Evolutionary conservation across 768 basidiomycete genomes (phyloP).

Genomic region (Psilocybe sp.): DNA sequence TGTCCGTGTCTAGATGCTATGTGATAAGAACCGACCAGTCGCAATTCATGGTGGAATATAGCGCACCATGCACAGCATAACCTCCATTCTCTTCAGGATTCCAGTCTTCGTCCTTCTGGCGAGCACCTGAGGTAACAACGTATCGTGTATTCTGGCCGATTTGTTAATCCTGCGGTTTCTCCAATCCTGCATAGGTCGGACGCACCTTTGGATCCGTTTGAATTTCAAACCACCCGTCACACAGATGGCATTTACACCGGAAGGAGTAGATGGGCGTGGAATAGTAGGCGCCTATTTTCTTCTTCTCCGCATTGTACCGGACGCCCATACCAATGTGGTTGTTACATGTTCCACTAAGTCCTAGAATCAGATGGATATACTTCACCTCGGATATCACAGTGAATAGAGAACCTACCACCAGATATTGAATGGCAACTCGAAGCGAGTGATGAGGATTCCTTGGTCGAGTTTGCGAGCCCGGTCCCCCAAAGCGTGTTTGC

Average conservation of each 20-base stretch:
- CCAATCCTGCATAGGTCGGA: neutral
- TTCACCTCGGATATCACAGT: neutral
- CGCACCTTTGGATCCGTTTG: constrained; percentile 92
- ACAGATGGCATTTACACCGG: constrained; percentile 96
- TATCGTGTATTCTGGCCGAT: constrained; percentile 84
- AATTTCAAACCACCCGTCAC: constrained; percentile 97
- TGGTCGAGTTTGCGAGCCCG: constrained; percentile 94
- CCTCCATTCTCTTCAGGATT: constrained; percentile 95
- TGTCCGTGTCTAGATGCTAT: constrained; percentile 46
- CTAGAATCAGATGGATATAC: neutral
- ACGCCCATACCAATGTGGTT: constrained; percentile 99
- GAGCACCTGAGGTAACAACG: constrained; percentile 89
- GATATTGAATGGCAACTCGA: constrained; percentile 95
- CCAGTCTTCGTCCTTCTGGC: constrained; percentile 95
- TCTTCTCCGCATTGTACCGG: constrained; percentile 99
- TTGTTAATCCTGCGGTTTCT: neutral
- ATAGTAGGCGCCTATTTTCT: constrained; percentile 92
- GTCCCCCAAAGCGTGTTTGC: constrained; percentile 92
- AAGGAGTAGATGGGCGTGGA: constrained; percentile 95
- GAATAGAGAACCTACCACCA: constrained; percentile 69
- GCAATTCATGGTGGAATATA: neutral
- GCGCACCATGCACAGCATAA: constrained; percentile 79
- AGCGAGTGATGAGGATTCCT: constrained; percentile 92
- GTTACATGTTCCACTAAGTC: constrained; percentile 81
- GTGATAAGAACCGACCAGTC: neutral